Evolutionary conservation across 345 rosid species (phyloP), one percentile per base, ranked within the genome.

Genomic region (Brassica rapa): DNA sequence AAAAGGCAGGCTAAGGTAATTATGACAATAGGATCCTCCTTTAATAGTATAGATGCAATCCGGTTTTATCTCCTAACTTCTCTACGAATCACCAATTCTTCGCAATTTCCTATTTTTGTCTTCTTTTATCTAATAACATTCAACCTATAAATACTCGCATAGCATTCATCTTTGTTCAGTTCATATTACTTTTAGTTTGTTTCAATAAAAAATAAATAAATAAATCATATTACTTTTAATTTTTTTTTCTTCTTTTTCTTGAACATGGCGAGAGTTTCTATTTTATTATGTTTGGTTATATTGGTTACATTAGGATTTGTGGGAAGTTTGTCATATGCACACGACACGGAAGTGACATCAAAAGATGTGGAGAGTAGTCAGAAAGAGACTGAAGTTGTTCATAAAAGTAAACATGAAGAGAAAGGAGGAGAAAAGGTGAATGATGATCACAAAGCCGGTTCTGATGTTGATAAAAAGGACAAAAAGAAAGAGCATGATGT

Each of bases 261-360:
- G 63, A 68, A 59, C 23, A 83, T 83, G 84, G 72, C 76, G 61
- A 85, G 73, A 65, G 15, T 70, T 68, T 46, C 82, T 68, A 3
- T 78, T 1, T 62, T 78, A 19, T 53, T 81, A 41, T 69, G 70
- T 65, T 71, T 78, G 33, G 37, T 83, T 68, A 61, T 82, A 25
- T 55, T 83, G 55, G 53, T 73, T 68, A 73, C 86, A 35, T 66
- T 75, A 68, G 85, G 69, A 21, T 65, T 64, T 69, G 57, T 77
- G 62, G 60, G 69, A 37, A 68, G 62, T 78, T 74, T 64, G 59
- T 73, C 83, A 24, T 74, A 29, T 70, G 83, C 80, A 2, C 2
- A 70, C 55, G 60, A 69, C 68, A 11, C 2, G 33, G 80, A 70
- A 64, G 73, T 65, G 25, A 46, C 66, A 57, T 75, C 80, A 0